Evolutionary conservation across 306 rosid species (phyloP).

Genomic region (Rosa multiflora): DNA sequence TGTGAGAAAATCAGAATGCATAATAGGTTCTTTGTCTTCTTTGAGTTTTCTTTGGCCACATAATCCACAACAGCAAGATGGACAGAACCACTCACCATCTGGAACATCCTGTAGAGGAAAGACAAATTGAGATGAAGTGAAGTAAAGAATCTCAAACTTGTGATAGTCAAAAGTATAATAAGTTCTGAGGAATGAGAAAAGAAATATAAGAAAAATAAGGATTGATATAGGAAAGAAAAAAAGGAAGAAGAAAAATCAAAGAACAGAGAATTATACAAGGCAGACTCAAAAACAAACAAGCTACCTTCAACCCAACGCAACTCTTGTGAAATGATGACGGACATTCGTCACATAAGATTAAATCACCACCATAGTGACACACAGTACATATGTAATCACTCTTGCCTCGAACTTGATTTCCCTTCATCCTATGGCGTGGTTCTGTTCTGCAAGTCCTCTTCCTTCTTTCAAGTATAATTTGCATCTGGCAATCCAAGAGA

Average conservation of each 20-base stretch:
- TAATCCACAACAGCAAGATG: slow-evolving; percentile 71
- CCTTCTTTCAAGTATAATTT: slow-evolving; percentile 37
- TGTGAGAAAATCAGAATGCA: slow-evolving; percentile 32
- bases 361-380: slow-evolving; percentile 81
- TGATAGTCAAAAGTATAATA: neutral
- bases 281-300: slow-evolving; percentile 21
- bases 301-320: slow-evolving; percentile 77
- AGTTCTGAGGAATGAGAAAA: neutral
- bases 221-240: neutral
- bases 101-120: slow-evolving; percentile 62
- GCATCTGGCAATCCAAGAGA: slow-evolving; percentile 56
- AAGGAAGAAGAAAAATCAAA: neutral
- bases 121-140: slow-evolving; percentile 20
- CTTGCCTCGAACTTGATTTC: slow-evolving; percentile 30
- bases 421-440: slow-evolving; percentile 20
- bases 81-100: slow-evolving; percentile 87
- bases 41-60: slow-evolving; percentile 49
- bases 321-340: slow-evolving; percentile 71
- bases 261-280: neutral
- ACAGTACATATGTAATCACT: slow-evolving; percentile 76
- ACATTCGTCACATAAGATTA: slow-evolving; percentile 78
- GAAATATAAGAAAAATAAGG: neutral
- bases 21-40: slow-evolving; percentile 32
- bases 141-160: slow-evolving; percentile 27
- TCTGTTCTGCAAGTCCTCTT: slow-evolving; percentile 4